phyloP scores from a whole-genome alignment of 345 rosid genomes.

The Eucalyptus cloeziana region DNA sequence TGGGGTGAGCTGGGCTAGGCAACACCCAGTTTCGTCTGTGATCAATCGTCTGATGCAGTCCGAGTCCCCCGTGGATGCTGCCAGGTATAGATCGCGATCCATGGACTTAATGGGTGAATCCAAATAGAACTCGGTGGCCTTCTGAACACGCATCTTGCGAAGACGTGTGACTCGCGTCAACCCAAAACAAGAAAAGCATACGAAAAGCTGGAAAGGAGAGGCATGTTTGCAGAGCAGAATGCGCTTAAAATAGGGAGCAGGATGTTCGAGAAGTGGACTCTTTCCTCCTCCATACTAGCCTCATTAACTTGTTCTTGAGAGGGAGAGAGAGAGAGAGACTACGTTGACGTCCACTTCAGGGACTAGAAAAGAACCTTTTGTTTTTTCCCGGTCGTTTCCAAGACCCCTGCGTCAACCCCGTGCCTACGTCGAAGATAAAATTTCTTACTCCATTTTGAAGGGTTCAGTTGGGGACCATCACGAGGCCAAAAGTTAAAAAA shows the following conservation, averaged over 20 bases:
- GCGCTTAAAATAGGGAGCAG: neutral
- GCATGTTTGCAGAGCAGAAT: neutral
- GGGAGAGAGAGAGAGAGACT: neutral
- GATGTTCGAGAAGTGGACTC: neutral
- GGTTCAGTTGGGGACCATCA: neutral
- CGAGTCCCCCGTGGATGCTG: neutral
- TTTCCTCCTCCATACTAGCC: neutral
- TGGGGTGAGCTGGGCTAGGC: slow-evolving; percentile 2
- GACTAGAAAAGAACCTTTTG: neutral
- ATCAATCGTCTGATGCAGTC: neutral
- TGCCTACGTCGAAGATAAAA: neutral
- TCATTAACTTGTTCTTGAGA: neutral
- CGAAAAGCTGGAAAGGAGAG: neutral
- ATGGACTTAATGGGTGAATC: neutral
- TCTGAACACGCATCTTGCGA: neutral
- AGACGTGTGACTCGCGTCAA: neutral
- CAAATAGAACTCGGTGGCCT: neutral
- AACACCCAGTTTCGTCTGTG: neutral
- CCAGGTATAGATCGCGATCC: neutral
- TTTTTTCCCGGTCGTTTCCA: neutral
- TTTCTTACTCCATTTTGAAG: neutral
- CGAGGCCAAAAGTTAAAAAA: neutral
- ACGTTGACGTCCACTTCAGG: neutral
- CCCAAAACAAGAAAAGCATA: neutral
- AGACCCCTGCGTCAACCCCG: neutral